Conservation (phyloP, 2,329 filamentous ascomycete species). For the Sporothrix protearum region DNA sequence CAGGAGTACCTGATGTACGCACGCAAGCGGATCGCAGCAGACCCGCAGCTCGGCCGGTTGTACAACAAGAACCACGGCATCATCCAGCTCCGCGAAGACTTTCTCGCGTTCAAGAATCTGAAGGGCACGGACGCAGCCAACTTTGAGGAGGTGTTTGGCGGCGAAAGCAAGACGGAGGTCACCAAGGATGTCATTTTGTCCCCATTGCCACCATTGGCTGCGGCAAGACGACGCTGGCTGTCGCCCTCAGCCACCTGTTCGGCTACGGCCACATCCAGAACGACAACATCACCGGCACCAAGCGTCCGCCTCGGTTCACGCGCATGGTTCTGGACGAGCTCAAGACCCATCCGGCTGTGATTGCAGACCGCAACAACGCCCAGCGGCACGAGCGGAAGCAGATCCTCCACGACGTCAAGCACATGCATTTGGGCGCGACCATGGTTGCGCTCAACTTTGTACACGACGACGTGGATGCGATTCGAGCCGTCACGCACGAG, state of each 20-base stretch:
- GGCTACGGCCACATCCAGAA: slow-evolving; percentile 93
- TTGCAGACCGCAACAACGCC: slow-evolving; percentile 94
- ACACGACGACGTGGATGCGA: slow-evolving; percentile 71
- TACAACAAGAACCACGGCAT: slow-evolving; percentile 93
- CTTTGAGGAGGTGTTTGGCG: slow-evolving; percentile 59
- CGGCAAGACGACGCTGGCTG: slow-evolving; percentile 88
- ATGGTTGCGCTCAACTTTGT: slow-evolving; percentile 87
- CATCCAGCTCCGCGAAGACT: slow-evolving; percentile 83
- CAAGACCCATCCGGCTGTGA: slow-evolving; percentile 64
- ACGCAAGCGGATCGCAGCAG: slow-evolving; percentile 64
- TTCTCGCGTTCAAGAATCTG: slow-evolving; percentile 75
- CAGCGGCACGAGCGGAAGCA: slow-evolving; percentile 83
- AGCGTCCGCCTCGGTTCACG: slow-evolving; percentile 74
- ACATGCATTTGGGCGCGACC: slow-evolving; percentile 59
- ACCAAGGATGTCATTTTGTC: slow-evolving; percentile 71
- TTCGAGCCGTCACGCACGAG: slow-evolving; percentile 70
- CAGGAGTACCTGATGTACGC: slow-evolving; percentile 86
- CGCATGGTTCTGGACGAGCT: slow-evolving; percentile 65
- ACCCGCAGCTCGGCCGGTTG: slow-evolving; percentile 63
- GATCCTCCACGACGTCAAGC: slow-evolving; percentile 72
- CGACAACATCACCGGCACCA: slow-evolving; percentile 83
- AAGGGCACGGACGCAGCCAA: slow-evolving; percentile 87
- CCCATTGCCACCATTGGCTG: slow-evolving; percentile 93
- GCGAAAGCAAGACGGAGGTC: slow-evolving; percentile 51
- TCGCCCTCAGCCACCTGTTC: slow-evolving; percentile 79